Evolutionary conservation across 2,329 filamentous ascomycete genomes (phyloP).

Genomic region (Xylaria polymorpha): DNA sequence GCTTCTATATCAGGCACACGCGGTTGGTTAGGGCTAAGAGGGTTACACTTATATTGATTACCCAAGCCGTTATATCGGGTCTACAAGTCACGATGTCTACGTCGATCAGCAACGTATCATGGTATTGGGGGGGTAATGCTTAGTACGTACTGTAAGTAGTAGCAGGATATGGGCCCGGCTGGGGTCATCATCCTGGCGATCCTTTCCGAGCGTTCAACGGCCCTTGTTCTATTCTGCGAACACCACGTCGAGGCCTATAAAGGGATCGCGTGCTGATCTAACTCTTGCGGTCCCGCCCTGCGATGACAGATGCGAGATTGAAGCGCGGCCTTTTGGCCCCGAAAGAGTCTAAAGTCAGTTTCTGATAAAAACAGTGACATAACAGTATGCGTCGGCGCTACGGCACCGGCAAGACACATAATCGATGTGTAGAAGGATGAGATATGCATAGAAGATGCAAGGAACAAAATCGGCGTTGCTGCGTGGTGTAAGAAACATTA

Average conservation of each 20-base stretch:
- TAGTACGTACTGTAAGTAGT: slow-evolving; percentile 3
- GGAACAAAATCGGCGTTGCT: slow-evolving; percentile 19
- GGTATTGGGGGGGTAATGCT: neutral
- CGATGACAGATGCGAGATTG: slow-evolving; percentile 8
- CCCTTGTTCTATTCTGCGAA: slow-evolving; percentile 28
- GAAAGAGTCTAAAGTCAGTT: slow-evolving; percentile 13
- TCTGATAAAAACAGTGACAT: too few relatives aligned
- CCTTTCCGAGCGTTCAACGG: slow-evolving; percentile 31
- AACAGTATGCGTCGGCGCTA: neutral
- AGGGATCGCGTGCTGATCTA: slow-evolving; percentile 13
- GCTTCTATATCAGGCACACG: slow-evolving; percentile 32
- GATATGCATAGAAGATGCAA: slow-evolving; percentile 33
- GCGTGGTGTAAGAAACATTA: slow-evolving; percentile 11
- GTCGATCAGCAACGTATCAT: slow-evolving; percentile 14
- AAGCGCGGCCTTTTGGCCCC: slow-evolving; percentile 15
- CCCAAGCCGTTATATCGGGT: slow-evolving; percentile 16
- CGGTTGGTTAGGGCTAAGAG: slow-evolving; percentile 13
- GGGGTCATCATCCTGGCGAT: slow-evolving; percentile 29
- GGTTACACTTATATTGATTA: slow-evolving; percentile 28
- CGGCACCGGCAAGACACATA: neutral
- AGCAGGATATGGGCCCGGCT: slow-evolving; percentile 22
- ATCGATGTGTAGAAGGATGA: slow-evolving; percentile 24
- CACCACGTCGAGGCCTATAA: slow-evolving; percentile 11
- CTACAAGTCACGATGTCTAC: slow-evolving; percentile 6
- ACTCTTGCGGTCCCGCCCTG: neutral